Conservation (phyloP, 257 asterid species). For the Primulina tabacum region DNA sequence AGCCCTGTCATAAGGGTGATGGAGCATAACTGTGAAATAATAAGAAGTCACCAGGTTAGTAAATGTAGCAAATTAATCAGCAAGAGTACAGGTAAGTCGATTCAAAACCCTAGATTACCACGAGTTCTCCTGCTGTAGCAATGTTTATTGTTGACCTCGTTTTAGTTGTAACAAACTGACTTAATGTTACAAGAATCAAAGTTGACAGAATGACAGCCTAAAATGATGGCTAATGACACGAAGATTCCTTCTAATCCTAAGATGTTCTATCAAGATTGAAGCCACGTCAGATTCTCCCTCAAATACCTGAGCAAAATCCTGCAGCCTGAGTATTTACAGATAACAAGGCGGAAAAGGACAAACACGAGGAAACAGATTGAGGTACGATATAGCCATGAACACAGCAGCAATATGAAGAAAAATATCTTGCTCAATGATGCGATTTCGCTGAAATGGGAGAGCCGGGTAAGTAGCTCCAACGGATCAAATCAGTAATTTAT, state of each 20-base stretch:
- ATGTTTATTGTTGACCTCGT: conserved; percentile 47
- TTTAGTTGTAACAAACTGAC: conserved; percentile 66
- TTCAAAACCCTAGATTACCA: conserved; percentile 36
- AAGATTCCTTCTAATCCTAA: conserved; percentile 70
- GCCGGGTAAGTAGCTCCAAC: no score
- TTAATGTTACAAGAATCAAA: conserved; percentile 63
- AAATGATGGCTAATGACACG: conserved; percentile 84
- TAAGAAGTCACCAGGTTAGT: background rate
- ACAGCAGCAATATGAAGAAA: conserved; percentile 45
- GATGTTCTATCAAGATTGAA: conserved; percentile 70
- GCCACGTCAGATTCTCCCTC: conserved; percentile 64
- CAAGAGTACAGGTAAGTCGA: no score
- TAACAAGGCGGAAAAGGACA: conserved; percentile 58
- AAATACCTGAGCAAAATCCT: conserved; percentile 75
- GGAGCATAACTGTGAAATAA: background rate
- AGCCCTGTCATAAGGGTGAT: conserved; percentile 78
- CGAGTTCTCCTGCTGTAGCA: conserved; percentile 73
- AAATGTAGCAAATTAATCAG: background rate
- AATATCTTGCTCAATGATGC: conserved; percentile 47
- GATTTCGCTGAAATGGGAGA: no score
- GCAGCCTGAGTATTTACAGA: conserved; percentile 70
- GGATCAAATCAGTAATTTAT: no score
- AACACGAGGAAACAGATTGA: conserved; percentile 52
- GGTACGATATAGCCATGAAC: conserved; percentile 69
- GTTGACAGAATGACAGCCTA: conserved; percentile 59